Evolutionary conservation across 2,329 filamentous ascomycete genomes (phyloP), one percentile per base, ranked within the genome.

Genomic region (Trichoderma cornu-damae): DNA sequence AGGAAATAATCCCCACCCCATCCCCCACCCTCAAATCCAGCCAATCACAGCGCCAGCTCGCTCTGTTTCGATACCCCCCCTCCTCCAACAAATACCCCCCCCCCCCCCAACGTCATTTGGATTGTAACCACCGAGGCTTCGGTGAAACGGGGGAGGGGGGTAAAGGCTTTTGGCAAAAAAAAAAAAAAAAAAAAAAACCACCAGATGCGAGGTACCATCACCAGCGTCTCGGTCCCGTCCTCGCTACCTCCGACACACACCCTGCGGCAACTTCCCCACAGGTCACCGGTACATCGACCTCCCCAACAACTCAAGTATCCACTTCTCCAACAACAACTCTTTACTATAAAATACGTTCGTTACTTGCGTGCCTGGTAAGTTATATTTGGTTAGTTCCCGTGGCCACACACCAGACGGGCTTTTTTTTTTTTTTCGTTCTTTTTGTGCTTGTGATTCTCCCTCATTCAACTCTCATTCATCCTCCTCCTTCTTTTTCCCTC

Each of bases 351-450:
- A n/a, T n/a, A n/a, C n/a, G n/a, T n/a, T n/a, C n/a, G n/a, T n/a
- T n/a, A n/a, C n/a, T n/a, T n/a, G n/a, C n/a, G n/a, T n/a, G n/a
- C n/a, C n/a, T n/a, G n/a, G n/a, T n/a, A n/a, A n/a, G n/a, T n/a
- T n/a, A n/a, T n/a, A n/a, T n/a, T n/a, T n/a, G n/a, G n/a, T 40
- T 51, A 51, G 48, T 51, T 51, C 48, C 48, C 48, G 48, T 51
- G 47, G 34, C 32, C 34, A 38, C 48, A 22, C 28, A 28, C 28
- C n/a, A n/a, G n/a, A n/a, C n/a, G n/a, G n/a, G n/a, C n/a, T n/a
- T n/a, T n/a, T n/a, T n/a, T n/a, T n/a, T n/a, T n/a, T n/a, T n/a
- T n/a, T n/a, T n/a, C n/a, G n/a, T n/a, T 40, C 22, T 34, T 35
- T 30, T 14, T 18, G 44, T 18, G 34, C 48, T 51, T 51, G 48